Evolutionary conservation across 768 basidiomycete genomes (phyloP), one percentile per base, ranked within the genome.

Genomic region (Lepiota subincarnata): DNA sequence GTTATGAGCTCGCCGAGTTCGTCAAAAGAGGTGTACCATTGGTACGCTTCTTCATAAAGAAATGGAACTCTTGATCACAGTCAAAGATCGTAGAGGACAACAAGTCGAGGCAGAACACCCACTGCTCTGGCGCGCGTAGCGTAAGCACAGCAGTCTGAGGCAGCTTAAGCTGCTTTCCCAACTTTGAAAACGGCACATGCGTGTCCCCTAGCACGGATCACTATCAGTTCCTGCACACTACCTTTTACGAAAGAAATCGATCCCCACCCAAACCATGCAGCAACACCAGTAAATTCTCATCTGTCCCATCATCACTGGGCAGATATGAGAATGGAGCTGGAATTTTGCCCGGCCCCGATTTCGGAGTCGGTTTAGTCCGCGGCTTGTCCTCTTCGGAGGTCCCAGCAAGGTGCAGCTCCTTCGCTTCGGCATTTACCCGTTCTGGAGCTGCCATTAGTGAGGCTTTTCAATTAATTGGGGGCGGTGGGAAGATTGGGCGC

Each of bases 91-190:
- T 40, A 36, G 18, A 35, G 45, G 38, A 16, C 11, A 20, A 39
- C 12, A 19, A 19, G n/a, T 24, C 4, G n/a, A 18, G 39, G 37
- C 26, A 20, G 28, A 40, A 51, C 46, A 71, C 79, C 58, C 68
- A 90, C 87, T 80, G 82, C 61, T 86, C 80, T 14, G 92, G 86
- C 2, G 87, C 93, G 44, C 88, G 82, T 8, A 96, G 64, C 1
- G 89, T 79, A n/a, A 96, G 79, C 1, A 82, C 75, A 2, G 92
- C 91, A 0, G 94, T 96, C 65, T 95, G 92, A 0, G 93, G 94
- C n/a, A 97, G 79, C 59, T 82, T 88, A 43, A 97, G 68, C 8
- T 80, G 78, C 18, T 73, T 74, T 8, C 84, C 92, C 5, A 97
- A 80, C 49, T 83, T 82, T 28, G 77, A 73, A 65, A 97, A 96